These are phyloP conservation scores for Trichosporon sp. DNA, from an alignment of 1,284 basidiomycete genomes.

Conservation along the genomic window DNA sequence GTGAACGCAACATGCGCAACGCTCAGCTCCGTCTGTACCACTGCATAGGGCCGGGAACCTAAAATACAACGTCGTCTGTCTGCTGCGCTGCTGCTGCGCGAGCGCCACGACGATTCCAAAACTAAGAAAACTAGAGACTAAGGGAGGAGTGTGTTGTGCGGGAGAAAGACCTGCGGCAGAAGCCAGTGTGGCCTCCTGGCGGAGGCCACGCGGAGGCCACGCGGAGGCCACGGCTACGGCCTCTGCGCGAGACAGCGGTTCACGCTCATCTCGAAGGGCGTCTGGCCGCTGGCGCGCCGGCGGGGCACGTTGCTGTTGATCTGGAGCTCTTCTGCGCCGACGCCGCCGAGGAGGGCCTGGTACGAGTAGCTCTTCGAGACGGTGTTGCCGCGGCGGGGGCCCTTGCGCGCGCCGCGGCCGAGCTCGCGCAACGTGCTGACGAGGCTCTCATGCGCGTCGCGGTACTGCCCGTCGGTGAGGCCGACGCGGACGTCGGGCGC, in stretches of 20 bases:
- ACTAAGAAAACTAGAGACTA: neutral
- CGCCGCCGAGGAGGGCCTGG: conserved; percentile 7
- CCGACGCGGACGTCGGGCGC: conserved; percentile 24
- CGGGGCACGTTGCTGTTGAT: neutral
- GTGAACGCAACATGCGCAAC: too few species aligned
- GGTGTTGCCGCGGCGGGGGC: neutral
- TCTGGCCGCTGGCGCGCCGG: conserved; percentile 22
- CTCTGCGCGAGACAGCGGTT: conserved; percentile 39
- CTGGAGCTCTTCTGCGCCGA: conserved; percentile 2
- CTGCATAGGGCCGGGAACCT: neutral
- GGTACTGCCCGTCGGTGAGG: conserved; percentile 41
- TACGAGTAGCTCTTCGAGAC: conserved; percentile 7
- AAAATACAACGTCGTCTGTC: neutral
- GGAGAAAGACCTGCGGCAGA: neutral
- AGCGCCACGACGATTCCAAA: neutral
- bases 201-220: neutral
- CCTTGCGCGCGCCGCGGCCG: conserved; percentile 10
- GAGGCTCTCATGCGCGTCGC: conserved; percentile 40
- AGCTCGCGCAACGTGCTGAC: conserved; percentile 33
- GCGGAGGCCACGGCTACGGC: conserved; percentile 13
- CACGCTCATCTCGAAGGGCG: conserved; percentile 42
- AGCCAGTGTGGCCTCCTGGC: neutral
- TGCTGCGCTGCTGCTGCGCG: neutral
- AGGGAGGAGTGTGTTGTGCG: neutral
- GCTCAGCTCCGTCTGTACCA: neutral